Conservation (phyloP, 1,284 basidiomycete species). For the Moesziomyces antarcticus region DNA sequence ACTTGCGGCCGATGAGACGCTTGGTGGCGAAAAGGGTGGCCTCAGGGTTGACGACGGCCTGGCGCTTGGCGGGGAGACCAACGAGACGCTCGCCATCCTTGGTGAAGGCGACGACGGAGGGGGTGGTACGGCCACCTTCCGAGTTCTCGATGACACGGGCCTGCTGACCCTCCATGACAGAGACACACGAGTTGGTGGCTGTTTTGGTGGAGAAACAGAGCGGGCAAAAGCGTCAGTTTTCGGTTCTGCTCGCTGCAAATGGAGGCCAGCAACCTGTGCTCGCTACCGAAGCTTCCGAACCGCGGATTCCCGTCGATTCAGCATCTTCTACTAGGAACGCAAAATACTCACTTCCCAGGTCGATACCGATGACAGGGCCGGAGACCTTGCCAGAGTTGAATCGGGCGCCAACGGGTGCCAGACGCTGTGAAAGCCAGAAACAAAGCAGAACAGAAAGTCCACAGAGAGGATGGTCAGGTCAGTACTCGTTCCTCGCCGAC, state of each 20-base stretch:
- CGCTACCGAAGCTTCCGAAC: background rate
- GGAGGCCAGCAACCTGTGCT: background rate
- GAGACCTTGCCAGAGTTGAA: slow-evolving; percentile 61
- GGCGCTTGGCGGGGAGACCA: slow-evolving; percentile 95
- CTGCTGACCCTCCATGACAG: slow-evolving; percentile 84
- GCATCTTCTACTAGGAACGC: background rate
- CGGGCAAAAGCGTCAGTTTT: slow-evolving; percentile 5
- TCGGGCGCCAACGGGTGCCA: slow-evolving; percentile 54
- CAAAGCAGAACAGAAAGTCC: background rate
- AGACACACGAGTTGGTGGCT: slow-evolving; percentile 67
- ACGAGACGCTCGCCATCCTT: slow-evolving; percentile 80
- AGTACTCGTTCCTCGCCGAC: slow-evolving; percentile 10
- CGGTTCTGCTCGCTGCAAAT: too few species aligned
- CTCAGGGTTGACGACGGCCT: slow-evolving; percentile 93
- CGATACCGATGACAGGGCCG: slow-evolving; percentile 66
- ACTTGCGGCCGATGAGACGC: slow-evolving; percentile 94
- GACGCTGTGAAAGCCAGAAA: slow-evolving; percentile 24
- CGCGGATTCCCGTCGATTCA: background rate
- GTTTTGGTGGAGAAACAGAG: background rate
- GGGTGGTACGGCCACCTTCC: slow-evolving; percentile 96
- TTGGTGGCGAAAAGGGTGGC: slow-evolving; percentile 79
- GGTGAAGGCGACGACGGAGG: slow-evolving; percentile 97
- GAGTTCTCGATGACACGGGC: slow-evolving; percentile 96
- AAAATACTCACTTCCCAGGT: slow-evolving; percentile 63
- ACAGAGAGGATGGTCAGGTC: background rate